Conservation (phyloP, 441 rosid species). For the Gossypium trilobum region DNA sequence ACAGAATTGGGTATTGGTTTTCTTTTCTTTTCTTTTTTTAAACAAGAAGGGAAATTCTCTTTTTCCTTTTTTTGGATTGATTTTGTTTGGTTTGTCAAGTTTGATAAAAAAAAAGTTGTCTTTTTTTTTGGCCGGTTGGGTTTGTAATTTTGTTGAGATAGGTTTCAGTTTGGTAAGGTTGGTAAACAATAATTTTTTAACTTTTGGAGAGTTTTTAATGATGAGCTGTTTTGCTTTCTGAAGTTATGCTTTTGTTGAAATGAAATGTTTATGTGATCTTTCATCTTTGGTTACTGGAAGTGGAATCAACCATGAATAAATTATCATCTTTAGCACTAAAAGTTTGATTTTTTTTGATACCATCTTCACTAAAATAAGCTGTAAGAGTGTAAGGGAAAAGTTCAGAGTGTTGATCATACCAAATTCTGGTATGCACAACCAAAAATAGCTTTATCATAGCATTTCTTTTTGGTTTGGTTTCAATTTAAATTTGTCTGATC, state of each 20-base stretch:
- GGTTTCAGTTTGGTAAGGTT: conserved; percentile 16
- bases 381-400: neutral
- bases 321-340: neutral
- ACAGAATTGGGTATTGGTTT: conserved; percentile 13
- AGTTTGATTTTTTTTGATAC: neutral
- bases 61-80: neutral
- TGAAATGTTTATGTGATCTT: conserved; percentile 17
- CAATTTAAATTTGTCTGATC: conserved; percentile 6
- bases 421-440: conserved; percentile 7
- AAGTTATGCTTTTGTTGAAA: conserved; percentile 1
- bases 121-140: neutral
- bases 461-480: neutral
- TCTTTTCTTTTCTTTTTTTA: neutral
- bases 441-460: conserved; percentile 7
- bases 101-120: too few relatives aligned
- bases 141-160: conserved; percentile 9
- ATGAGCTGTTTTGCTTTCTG: neutral
- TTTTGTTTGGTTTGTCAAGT: too few relatives aligned
- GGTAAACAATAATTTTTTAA: neutral
- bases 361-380: neutral
- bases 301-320: conserved; percentile 3
- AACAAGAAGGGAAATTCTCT: neutral
- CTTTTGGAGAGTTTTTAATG: conserved; percentile 8
- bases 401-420: neutral
- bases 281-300: conserved; percentile 19